Evolutionary conservation across 1,284 basidiomycete genomes (phyloP), one percentile per base, ranked within the genome.

Genomic region (Cryptococcus wingfieldii): DNA sequence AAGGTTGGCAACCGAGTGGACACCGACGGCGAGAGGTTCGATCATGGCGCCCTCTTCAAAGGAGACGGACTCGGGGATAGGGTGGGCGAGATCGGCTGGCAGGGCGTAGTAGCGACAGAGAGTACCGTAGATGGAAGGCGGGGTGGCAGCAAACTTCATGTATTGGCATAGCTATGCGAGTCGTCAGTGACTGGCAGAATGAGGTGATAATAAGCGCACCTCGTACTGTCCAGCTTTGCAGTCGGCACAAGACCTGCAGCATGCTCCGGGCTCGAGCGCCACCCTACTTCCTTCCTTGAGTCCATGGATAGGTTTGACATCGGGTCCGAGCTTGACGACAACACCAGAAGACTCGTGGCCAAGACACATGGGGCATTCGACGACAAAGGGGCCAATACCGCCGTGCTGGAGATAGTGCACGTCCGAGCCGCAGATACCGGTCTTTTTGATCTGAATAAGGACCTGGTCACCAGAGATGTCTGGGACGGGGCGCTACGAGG

Each of bases 361-460:
- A 14, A 76, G 64, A 51, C 68, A 71, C 75, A 78, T 77, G 41
- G 77, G 76, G 55, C 77, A 58, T 42, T 71, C 63, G 47, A 77
- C 62, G 23, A 76, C 70, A 60, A 75, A 76, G 38, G 68, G 63
- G 6, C 76, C 76, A 51, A 76, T 76, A 39, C 56, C 46, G 25
- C 67, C 74, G 51, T 76, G 71, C 51, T 67, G 56, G 50, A 75
- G 64, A 62, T 74, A 75, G 57, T 76, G 73, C 75, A 88, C 88
- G 81, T 94, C 91, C 53, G 87, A 90, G 42, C 90, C 90, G 75
- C 91, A 95, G 64, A 94, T 90, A 53, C 90, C 90, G n/a, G 91
- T 93, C 78, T 95, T 93, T 76, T 89, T 88, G 45, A 97, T 88
- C 67, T 89, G 83, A 51, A 98, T 84, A 38, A 97, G 84, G 45